Evolutionary conservation across 2,329 filamentous ascomycete genomes (phyloP).

Genomic region (Fusarium cyanostomum): DNA sequence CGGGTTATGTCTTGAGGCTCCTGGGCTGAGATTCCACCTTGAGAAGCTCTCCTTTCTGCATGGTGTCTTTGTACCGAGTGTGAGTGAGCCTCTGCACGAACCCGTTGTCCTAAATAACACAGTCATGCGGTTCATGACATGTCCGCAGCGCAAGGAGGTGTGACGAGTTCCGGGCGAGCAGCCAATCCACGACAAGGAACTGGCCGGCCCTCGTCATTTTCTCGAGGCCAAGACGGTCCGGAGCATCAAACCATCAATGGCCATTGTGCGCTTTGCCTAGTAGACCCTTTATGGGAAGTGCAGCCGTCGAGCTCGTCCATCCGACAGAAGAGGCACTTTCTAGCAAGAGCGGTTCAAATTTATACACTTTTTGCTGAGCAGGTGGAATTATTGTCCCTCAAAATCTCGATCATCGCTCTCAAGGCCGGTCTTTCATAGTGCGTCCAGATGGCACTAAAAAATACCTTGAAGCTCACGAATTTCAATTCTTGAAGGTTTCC

Average conservation of each 20-base stretch:
- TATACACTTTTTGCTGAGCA: too few species aligned
- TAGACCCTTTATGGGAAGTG: neutral
- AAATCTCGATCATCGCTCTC: too few species aligned
- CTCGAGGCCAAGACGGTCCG: slow-evolving; percentile 8
- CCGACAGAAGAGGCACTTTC: neutral
- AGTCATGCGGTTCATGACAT: slow-evolving; percentile 18
- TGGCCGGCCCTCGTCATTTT: neutral
- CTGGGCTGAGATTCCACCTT: neutral
- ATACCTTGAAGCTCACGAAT: too few species aligned
- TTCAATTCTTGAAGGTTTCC: too few species aligned
- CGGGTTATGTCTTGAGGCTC: slow-evolving; percentile 13
- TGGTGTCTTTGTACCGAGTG: slow-evolving; percentile 4
- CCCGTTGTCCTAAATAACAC: slow-evolving; percentile 21
- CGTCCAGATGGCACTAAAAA: too few species aligned
- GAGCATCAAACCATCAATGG: slow-evolving; percentile 1
- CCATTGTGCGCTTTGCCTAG: neutral
- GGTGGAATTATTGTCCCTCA: too few species aligned
- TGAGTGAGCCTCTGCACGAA: slow-evolving; percentile 18
- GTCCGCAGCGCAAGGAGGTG: slow-evolving; percentile 4
- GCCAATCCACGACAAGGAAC: neutral
- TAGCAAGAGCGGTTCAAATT: too few species aligned
- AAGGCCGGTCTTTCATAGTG: too few species aligned
- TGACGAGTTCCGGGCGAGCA: neutral
- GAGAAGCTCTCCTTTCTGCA: neutral
- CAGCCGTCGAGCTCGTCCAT: neutral